A percentile compares a stretch with the other conserved stretches of the same genome.
Conservation (phyloP, 176 grass and related monocot species). For the Carex pumila region DNA sequence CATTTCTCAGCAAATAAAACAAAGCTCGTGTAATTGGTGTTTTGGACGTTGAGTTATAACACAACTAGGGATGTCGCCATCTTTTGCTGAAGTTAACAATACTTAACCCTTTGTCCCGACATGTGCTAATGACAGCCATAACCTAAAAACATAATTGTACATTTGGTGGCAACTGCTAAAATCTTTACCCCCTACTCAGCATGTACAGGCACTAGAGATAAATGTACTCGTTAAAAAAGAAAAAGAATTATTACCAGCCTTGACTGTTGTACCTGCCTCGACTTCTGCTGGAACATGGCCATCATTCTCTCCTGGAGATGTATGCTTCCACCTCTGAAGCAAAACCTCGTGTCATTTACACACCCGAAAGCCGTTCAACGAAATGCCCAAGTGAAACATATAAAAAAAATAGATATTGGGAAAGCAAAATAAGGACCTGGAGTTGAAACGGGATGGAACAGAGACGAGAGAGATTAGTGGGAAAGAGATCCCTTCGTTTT, state of each 20-base stretch:
- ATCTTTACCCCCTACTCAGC: background rate
- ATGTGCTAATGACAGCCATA: background rate
- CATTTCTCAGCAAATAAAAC: background rate
- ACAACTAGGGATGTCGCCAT: too few species aligned
- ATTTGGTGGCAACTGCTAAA: background rate
- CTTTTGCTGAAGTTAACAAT: background rate
- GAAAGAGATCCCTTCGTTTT: slow-evolving; percentile 21
- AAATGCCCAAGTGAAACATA: slow-evolving; percentile 20
- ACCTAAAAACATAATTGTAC: background rate
- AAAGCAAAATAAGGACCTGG: slow-evolving; percentile 29
- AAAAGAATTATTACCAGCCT: slow-evolving; percentile 35
- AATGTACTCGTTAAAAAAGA: background rate
- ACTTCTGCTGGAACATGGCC: background rate
- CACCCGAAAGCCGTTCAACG: slow-evolving; percentile 39
- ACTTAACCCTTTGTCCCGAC: background rate
- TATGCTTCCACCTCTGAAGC: slow-evolving; percentile 32
- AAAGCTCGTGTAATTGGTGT: background rate
- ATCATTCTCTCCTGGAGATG: slow-evolving; percentile 7
- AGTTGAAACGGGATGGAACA: slow-evolving; percentile 18
- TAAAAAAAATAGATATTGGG: background rate
- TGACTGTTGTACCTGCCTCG: slow-evolving; percentile 8
- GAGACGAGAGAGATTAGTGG: slow-evolving; percentile 27
- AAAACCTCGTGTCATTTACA: background rate
- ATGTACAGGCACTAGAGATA: background rate
- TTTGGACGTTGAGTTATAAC: background rate